Conservation (phyloP, 1,284 basidiomycete genomes). For the Sphagnurus paluster region DNA sequence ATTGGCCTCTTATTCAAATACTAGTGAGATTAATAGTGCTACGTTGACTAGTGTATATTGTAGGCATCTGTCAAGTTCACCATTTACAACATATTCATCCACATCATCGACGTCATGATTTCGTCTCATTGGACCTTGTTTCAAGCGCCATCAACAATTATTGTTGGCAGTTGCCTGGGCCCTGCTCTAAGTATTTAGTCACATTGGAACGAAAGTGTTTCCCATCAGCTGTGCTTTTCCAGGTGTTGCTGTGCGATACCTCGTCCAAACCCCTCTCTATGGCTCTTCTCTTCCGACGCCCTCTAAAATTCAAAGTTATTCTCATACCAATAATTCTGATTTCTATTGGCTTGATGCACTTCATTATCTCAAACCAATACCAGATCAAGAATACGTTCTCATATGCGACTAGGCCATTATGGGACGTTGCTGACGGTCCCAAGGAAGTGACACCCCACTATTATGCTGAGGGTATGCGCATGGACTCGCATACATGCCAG, state of each 20-base stretch:
- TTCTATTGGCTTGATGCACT: slow-evolving; percentile 30
- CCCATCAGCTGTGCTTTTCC: slow-evolving; percentile 20
- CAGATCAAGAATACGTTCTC: slow-evolving; percentile 52
- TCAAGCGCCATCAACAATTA: too few relatives aligned
- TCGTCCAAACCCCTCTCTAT: slow-evolving; percentile 17
- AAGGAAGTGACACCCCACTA: slow-evolving; percentile 51
- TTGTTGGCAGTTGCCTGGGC: too few relatives aligned
- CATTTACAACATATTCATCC: too few relatives aligned
- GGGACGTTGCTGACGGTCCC: slow-evolving; percentile 58
- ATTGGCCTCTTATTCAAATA: too few relatives aligned
- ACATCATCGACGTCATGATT: too few relatives aligned
- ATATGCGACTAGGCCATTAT: slow-evolving; percentile 63
- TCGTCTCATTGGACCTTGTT: too few relatives aligned
- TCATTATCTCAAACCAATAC: slow-evolving; percentile 39
- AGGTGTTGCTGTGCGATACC: slow-evolving; percentile 24
- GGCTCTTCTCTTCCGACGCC: slow-evolving; percentile 29
- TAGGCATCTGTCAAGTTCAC: too few relatives aligned
- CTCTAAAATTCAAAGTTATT: slow-evolving; percentile 24
- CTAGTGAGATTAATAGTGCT: too few relatives aligned
- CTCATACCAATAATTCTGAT: slow-evolving; percentile 30
- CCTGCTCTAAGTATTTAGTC: too few relatives aligned
- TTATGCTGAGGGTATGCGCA: slow-evolving; percentile 51
- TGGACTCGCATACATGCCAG: slow-evolving; percentile 45
- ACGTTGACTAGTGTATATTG: too few relatives aligned
- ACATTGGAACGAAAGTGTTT: too few relatives aligned